A percentile compares a stretch with the other conserved stretches of the same genome.
These are phyloP conservation scores for Senna tora DNA, from an alignment of 306 rosid species.

Conservation along the genomic window DNA sequence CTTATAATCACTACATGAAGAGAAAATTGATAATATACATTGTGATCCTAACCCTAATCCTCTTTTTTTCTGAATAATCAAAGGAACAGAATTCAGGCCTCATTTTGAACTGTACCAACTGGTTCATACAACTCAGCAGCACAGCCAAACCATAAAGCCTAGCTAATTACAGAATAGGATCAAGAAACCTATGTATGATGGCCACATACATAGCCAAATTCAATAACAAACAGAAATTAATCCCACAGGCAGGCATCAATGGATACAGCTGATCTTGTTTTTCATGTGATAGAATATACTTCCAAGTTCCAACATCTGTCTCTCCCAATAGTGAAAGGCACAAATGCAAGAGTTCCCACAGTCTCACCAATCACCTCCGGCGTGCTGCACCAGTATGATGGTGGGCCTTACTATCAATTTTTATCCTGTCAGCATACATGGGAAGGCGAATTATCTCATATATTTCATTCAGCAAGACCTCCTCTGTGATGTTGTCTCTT, in stretches of 20 bases:
- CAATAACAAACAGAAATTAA: conserved; percentile 34
- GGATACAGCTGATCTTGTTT: conserved; percentile 29
- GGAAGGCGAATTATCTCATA: conserved; percentile 90
- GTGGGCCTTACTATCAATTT: conserved; percentile 77
- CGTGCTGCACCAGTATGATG: conserved; percentile 63
- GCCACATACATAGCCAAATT: conserved; percentile 42
- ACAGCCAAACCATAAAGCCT: conserved; percentile 48
- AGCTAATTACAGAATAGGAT: conserved; percentile 56
- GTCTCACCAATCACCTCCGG: conserved; percentile 64
- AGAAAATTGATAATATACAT: conserved; percentile 64
- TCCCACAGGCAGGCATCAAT: conserved; percentile 32
- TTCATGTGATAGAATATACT: conserved; percentile 29
- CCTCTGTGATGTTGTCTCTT: conserved; percentile 90
- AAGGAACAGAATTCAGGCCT: conserved; percentile 51
- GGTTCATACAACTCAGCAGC: conserved; percentile 62
- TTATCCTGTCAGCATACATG: conserved; percentile 95
- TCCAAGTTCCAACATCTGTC: conserved; percentile 16
- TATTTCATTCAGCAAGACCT: conserved; percentile 79
- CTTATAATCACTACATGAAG: conserved; percentile 49
- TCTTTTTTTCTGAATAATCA: conserved; percentile 62
- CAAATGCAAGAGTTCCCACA: conserved; percentile 15
- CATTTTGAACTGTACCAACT: conserved; percentile 47
- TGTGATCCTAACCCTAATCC: conserved; percentile 70
- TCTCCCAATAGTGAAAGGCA: conserved; percentile 31
- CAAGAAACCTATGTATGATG: conserved; percentile 43